Base-by-base conservation (phyloP, 192 early-diverging fungal species). In the Linnemannia exigua region DNA sequence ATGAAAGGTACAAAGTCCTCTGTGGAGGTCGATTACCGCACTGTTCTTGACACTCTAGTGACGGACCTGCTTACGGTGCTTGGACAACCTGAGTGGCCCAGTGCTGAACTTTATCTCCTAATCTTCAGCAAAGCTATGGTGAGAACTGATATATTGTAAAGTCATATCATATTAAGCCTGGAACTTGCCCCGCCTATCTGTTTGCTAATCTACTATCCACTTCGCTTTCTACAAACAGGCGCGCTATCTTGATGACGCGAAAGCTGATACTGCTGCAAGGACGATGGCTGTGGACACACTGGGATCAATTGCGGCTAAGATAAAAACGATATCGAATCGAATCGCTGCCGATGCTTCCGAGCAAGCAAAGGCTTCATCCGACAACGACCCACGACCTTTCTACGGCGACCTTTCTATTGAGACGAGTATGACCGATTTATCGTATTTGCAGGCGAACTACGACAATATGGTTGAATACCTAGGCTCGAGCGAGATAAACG, bases 61-160 rank as follows among this genome's bases (percentile, higher is more conserved):
- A 87, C 92, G 19, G 96, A 99, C 87, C 84, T 95, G 0, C 76
- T 97, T 38, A 78, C 82, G 5, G 91, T 97, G 2, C 84, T 97
- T 48, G 92, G 93, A 25, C 93, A 95, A 20, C 97, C 97, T 5
- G 96, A 98, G 51, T 99, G 98, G 98, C 98, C 98, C 1, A 94
- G 90, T 9, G 95, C 98, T 0, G 96, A 97, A 69, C 76, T 96
- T 19, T 90, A 94, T 58, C 72, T 96, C 7, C 82, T 91, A 35
- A 80, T 95, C 15, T 94, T 95, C 54, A 94, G 92, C 48, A 91
- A 91, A 47, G 89, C 96, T 11, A 89, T 97, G 88, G 92, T 95
- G 87, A 77, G 81, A 54, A 20, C 70, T 16, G 28, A 9, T 25
- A 37, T 2, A 51, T 3, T 31, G 9, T 46, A 1, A 44, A 22